Conservation (phyloP, 768 basidiomycete genomes). For the Collybia nuda region DNA sequence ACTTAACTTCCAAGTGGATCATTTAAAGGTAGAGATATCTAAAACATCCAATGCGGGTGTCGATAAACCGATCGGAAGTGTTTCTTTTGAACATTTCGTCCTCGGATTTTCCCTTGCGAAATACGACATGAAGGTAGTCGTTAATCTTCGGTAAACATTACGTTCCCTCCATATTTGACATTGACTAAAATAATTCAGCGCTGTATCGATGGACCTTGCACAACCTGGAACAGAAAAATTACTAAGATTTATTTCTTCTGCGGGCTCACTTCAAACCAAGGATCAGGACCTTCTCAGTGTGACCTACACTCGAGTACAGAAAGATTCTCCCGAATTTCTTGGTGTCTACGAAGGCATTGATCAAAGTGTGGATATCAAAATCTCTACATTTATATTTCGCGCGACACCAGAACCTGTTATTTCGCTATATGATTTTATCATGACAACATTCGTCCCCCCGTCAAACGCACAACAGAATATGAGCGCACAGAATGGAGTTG, state of each 20-base stretch:
- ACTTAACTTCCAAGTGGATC: slow-evolving; percentile 84
- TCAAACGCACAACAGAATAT: neutral
- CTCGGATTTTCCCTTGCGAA: slow-evolving; percentile 74
- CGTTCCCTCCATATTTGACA: neutral
- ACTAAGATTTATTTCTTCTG: slow-evolving; percentile 68
- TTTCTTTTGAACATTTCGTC: slow-evolving; percentile 76
- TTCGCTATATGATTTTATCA: slow-evolving; percentile 92
- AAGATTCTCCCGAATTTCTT: slow-evolving; percentile 82
- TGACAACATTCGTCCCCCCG: slow-evolving; percentile 87
- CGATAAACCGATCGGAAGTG: slow-evolving; percentile 78
- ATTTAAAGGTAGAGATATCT: slow-evolving; percentile 75
- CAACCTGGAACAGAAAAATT: slow-evolving; percentile 48
- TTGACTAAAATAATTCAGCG: slow-evolving; percentile 38
- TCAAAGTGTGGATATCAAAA: slow-evolving; percentile 81
- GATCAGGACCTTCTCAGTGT: slow-evolving; percentile 75
- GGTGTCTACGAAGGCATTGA: slow-evolving; percentile 81
- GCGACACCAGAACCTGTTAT: slow-evolving; percentile 90
- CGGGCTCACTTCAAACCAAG: slow-evolving; percentile 30
- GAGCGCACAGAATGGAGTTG: neutral
- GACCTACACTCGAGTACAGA: slow-evolving; percentile 77
- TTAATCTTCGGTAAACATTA: slow-evolving; percentile 65
- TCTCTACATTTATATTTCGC: slow-evolving; percentile 90
- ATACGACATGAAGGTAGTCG: slow-evolving; percentile 83
- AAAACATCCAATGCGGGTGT: slow-evolving; percentile 59
- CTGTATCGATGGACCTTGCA: slow-evolving; percentile 73